Percentiles rank a stretch among this genome's conserved stretches.
phyloP scores from a whole-genome alignment of 1,284 basidiomycete genomes.

The Ganoderma lucidum region DNA sequence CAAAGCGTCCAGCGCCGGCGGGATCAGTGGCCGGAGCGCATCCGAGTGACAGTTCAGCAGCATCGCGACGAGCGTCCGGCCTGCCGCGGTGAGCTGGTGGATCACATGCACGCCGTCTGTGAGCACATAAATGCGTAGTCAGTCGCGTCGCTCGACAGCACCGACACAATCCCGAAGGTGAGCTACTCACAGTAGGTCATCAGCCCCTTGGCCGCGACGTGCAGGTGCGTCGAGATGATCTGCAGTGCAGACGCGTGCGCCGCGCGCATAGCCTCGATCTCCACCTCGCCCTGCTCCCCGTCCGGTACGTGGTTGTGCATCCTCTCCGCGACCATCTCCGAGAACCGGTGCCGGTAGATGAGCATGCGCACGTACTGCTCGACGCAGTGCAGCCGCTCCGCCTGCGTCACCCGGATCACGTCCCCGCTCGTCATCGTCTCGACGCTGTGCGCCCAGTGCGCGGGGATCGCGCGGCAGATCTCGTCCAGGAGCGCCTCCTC shows the following conservation, averaged over 20 bases:
- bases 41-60: slow-evolving; percentile 82
- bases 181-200: slow-evolving; percentile 88
- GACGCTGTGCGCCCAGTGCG: slow-evolving; percentile 80
- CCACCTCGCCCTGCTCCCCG: slow-evolving; percentile 64
- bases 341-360: slow-evolving; percentile 79
- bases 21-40: slow-evolving; percentile 73
- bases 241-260: slow-evolving; percentile 80
- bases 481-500: slow-evolving; percentile 86
- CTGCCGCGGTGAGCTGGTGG: slow-evolving; percentile 92
- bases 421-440: slow-evolving; percentile 88
- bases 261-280: slow-evolving; percentile 72
- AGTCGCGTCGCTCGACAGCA: slow-evolving; percentile 6
- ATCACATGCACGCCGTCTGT: slow-evolving; percentile 92
- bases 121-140: slow-evolving; percentile 4
- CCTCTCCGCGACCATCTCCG: slow-evolving; percentile 73
- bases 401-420: slow-evolving; percentile 87
- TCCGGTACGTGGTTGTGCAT: slow-evolving; percentile 49
- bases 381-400: slow-evolving; percentile 83
- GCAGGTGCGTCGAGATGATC: slow-evolving; percentile 83
- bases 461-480: slow-evolving; percentile 73
- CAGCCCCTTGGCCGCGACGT: slow-evolving; percentile 85
- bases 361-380: slow-evolving; percentile 87
- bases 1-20: slow-evolving; percentile 82
- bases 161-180: not conserved
- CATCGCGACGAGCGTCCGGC: slow-evolving; percentile 85